phyloP scores from a whole-genome alignment of 495 filamentous ascomycete species.

The Aspergillus kassunensis region DNA sequence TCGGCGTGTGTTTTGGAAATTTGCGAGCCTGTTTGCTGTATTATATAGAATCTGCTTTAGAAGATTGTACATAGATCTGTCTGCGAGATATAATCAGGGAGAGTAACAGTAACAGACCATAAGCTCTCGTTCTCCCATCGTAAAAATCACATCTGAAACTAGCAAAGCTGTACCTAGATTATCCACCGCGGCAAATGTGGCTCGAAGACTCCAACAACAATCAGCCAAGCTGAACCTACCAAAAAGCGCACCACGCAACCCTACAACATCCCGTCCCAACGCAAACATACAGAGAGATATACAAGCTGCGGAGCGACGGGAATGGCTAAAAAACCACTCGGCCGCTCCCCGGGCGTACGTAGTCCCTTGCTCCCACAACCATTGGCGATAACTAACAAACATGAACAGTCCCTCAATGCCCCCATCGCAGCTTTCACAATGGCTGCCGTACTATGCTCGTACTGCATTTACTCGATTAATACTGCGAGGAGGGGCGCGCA shows the following conservation, averaged over 20 bases:
- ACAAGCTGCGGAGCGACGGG: too few species aligned
- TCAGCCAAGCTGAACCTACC: too few species aligned
- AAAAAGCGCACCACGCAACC: too few species aligned
- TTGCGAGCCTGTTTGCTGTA: background rate
- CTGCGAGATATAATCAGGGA: background rate
- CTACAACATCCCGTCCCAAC: background rate
- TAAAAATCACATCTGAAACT: background rate
- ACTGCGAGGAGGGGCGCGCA: slow-evolving; percentile 33
- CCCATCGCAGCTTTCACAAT: slow-evolving; percentile 50
- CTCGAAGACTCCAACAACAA: too few species aligned
- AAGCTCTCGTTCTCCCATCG: too few species aligned
- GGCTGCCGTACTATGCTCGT: slow-evolving; percentile 45
- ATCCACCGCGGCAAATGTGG: too few species aligned
- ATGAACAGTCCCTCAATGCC: slow-evolving; percentile 40
- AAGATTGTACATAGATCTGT: slow-evolving; percentile 5
- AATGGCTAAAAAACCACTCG: slow-evolving; percentile 21
- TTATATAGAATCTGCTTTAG: slow-evolving; percentile 1
- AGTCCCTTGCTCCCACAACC: background rate
- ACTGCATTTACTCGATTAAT: slow-evolving; percentile 47
- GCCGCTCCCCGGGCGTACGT: slow-evolving; percentile 24
- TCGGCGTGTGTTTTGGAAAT: too few species aligned
- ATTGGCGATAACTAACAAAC: background rate
- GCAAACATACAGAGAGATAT: background rate
- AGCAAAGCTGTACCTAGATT: too few species aligned
- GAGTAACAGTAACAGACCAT: too few species aligned